phyloP scores from a whole-genome alignment of 768 basidiomycete genomes.

The Leccinum sublutescens region DNA sequence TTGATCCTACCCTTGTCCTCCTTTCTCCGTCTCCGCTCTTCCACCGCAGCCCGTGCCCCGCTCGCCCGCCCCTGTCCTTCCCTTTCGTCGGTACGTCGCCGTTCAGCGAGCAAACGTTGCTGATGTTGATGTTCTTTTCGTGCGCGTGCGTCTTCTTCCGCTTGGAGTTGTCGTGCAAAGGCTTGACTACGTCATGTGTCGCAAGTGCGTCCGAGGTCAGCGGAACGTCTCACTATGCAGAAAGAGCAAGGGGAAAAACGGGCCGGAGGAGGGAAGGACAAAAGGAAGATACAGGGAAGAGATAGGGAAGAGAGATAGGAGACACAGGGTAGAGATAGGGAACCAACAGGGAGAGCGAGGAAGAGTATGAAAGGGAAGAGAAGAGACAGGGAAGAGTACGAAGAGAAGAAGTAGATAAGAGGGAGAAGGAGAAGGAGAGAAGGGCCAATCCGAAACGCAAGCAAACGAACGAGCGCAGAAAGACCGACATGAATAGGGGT shows the following conservation, averaged over 20 bases:
- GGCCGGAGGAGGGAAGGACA: background rate
- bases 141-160: slow-evolving; percentile 68
- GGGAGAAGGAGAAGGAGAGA: background rate
- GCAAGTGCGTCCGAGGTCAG: background rate
- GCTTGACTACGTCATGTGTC: slow-evolving; percentile 43
- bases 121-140: slow-evolving; percentile 31
- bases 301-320: background rate
- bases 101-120: background rate
- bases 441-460: background rate
- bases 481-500: background rate
- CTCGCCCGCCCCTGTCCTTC: background rate
- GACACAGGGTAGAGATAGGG: background rate
- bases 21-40: background rate
- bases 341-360: background rate
- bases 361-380: no score
- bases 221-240: background rate
- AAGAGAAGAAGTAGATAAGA: background rate
- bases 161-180: slow-evolving; percentile 75
- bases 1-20: background rate
- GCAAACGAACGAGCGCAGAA: background rate
- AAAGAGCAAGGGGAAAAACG: background rate
- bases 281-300: background rate
- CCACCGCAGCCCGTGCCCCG: background rate
- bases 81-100: background rate
- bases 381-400: background rate